Percentiles rank a stretch among this genome's conserved stretches.
phyloP scores from a whole-genome alignment of 495 filamentous ascomycete genomes.

The Mytilinidion resinicola region DNA sequence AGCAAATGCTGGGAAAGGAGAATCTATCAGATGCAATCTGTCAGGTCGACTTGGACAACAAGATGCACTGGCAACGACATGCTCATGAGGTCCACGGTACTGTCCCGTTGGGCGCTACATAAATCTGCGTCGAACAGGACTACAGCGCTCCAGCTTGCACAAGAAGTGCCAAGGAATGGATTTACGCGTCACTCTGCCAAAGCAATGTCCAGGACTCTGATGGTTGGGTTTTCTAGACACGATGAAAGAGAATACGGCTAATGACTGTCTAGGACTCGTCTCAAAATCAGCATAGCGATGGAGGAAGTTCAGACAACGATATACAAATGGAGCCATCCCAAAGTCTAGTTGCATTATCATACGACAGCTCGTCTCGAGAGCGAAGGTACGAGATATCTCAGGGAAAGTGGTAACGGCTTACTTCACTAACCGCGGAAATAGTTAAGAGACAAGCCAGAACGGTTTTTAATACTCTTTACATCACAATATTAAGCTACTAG shows the following conservation, averaged over 20 bases:
- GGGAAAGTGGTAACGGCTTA: not conserved
- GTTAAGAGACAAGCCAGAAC: conserved; percentile 12
- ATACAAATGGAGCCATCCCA: conserved; percentile 2
- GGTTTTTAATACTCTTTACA: conserved; percentile 1
- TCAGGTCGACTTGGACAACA: conserved; percentile 17
- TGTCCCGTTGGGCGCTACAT: too few relatives aligned
- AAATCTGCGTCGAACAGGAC: conserved; percentile 14
- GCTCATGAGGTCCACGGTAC: conserved; percentile 21
- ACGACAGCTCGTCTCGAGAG: conserved; percentile 19
- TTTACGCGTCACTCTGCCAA: conserved; percentile 20
- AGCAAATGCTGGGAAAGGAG: too few relatives aligned
- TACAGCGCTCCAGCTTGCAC: conserved; percentile 13
- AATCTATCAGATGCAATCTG: not conserved
- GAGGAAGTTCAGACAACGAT: conserved; percentile 6
- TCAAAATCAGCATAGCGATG: not conserved
- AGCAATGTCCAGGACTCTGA: conserved; percentile 21
- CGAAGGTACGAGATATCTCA: conserved; percentile 7
- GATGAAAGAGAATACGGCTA: not conserved
- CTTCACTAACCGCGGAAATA: conserved; percentile 5
- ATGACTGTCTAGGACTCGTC: not conserved
- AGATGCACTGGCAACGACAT: conserved; percentile 27
- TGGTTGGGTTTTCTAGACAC: not conserved
- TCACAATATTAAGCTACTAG: not conserved
- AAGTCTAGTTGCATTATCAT: conserved; percentile 14
- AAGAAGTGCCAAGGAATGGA: conserved; percentile 20